Evolutionary conservation across 148 eudicot genomes (phyloP), one percentile per base, ranked within the genome.

Genomic region (Silene latifolia): DNA sequence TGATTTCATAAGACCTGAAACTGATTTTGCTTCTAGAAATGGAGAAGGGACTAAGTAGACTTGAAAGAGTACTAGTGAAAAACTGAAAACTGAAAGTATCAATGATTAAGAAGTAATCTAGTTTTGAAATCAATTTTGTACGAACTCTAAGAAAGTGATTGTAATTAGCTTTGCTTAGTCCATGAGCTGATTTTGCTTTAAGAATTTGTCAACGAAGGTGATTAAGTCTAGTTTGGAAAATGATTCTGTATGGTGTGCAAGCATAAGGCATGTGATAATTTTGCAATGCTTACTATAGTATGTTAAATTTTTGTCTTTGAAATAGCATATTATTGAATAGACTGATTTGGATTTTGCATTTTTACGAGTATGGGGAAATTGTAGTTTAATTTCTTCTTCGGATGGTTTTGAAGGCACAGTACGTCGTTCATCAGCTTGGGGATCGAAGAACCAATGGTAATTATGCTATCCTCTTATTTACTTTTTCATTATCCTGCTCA

Each of bases 391-490:
- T 74, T 77, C 73, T 74, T 77, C 77, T 78, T 81, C 67, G 79
- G 84, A 85, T 89, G 85, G 81, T 61, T 78, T 73, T 79, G 83
- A 70, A 80, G 76, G 75, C 71, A 25, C 32, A 56, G 58, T 62
- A 76, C 85, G 82, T 79, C 74, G 59, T 85, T 77, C 86, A 77
- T 75, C 90, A 84, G 77, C 82, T 85, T 68, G 86, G 83, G 59
- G 85, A 77, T 87, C 35, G 86, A 88, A 84, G 87, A 87, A 90
- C 83, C 86, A 47, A 87, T 87, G 95, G 95, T 92, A 86, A 82
- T 54, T 23, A 67, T 67, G 32, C 27, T 23, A 62, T 67, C 21
- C 27, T 48, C 42, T 27, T 56, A 59, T 57, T 56, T 42, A 15
- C 0, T 51, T 18, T 27, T 13, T 39, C 65, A 42, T 24, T 39